phyloP scores from a whole-genome alignment of 257 asterid species.

The Solanum piurae region DNA sequence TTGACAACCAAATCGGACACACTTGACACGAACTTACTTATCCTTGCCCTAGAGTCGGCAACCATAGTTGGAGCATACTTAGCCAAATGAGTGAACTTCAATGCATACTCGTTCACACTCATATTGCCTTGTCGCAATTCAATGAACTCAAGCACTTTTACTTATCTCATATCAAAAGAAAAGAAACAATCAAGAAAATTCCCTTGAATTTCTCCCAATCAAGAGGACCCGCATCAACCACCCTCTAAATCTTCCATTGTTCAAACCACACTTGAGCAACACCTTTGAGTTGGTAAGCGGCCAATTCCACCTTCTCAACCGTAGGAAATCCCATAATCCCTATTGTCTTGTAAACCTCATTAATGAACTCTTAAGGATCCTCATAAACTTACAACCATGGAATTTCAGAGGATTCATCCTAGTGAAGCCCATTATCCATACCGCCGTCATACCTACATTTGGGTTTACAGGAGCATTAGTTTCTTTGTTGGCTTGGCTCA shows the following conservation, averaged over 20 bases:
- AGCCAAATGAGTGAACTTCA: not conserved
- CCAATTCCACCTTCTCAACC: not conserved
- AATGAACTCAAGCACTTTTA: not conserved
- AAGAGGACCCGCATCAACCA: not conserved
- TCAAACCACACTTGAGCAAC: not conserved
- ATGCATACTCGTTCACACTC: not conserved
- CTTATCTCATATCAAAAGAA: not conserved
- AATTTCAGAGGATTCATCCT: not conserved
- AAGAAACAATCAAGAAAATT: not conserved
- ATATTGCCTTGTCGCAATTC: not conserved
- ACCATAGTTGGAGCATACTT: not conserved
- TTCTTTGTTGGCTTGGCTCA: not conserved
- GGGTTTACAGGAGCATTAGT: not conserved
- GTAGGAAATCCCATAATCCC: not conserved
- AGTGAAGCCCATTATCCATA: not conserved
- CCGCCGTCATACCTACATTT: not conserved
- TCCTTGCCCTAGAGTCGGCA: not conserved
- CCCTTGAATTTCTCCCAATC: not conserved
- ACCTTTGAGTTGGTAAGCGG: not conserved
- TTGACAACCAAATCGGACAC: not conserved
- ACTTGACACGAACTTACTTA: not conserved
- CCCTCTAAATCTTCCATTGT: not conserved
- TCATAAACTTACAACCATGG: too few relatives aligned
- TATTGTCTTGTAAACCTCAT: not conserved
- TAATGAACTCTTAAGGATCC: not conserved